Conservation (phyloP, 257 asterid species). For the Nicotiana otophora region DNA sequence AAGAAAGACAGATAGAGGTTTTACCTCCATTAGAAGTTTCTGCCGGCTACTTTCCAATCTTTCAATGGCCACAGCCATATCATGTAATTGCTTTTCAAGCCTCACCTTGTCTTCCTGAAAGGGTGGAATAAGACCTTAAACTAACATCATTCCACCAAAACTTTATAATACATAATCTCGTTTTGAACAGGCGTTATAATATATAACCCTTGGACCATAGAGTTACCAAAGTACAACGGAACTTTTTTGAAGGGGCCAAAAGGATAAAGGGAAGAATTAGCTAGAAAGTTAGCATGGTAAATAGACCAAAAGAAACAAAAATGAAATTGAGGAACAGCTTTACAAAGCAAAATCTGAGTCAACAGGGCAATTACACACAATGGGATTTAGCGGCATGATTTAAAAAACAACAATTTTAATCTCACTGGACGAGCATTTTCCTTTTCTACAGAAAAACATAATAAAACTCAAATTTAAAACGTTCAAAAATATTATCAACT, state of each 20-base stretch:
- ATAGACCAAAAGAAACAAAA: neutral
- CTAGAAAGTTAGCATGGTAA: neutral
- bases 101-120: slow-evolving; percentile 82
- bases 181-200: neutral
- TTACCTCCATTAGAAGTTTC: slow-evolving; percentile 83
- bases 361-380: neutral
- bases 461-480: neutral
- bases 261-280: neutral
- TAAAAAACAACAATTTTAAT: neutral
- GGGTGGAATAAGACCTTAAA: neutral
- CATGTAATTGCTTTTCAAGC: slow-evolving; percentile 90
- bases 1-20: neutral
- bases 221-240: neutral
- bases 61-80: slow-evolving; percentile 90
- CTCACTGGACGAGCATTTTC: neutral
- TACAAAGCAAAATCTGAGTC: neutral
- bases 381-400: neutral
- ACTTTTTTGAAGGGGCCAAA: neutral
- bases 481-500: neutral
- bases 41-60: slow-evolving; percentile 88
- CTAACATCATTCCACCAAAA: neutral
- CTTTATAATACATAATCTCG: neutral
- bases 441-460: neutral
- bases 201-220: neutral
- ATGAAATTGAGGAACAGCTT: neutral